Conservation (phyloP, 306 rosid species). For the Prunus kanzakura region DNA sequence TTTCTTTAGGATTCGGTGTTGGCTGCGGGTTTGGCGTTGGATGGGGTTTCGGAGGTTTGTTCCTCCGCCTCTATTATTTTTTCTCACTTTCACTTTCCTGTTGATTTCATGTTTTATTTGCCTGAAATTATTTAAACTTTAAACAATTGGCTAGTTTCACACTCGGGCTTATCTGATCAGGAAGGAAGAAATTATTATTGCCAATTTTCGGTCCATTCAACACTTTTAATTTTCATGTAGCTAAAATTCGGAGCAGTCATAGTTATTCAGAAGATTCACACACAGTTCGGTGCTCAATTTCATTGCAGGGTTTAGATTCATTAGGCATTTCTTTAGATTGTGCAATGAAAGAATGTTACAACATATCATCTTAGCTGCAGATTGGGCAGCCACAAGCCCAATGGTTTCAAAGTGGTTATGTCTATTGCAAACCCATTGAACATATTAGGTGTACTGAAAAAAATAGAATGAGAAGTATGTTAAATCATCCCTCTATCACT, state of each 20-base stretch:
- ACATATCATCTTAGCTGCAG: neutral
- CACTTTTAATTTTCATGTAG: neutral
- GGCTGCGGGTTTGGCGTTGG: slow-evolving; percentile 98
- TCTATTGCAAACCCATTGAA: too few species aligned
- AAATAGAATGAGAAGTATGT: too few species aligned
- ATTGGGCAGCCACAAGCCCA: neutral
- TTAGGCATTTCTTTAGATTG: neutral
- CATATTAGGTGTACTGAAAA: too few species aligned
- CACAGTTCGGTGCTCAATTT: neutral
- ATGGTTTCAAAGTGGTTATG: neutral
- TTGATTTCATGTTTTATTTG: neutral
- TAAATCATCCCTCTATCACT: too few species aligned
- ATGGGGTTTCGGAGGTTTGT: slow-evolving; percentile 97
- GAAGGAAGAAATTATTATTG: neutral
- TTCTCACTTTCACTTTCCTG: neutral
- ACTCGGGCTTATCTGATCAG: neutral
- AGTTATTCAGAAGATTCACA: neutral
- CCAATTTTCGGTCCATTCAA: too few species aligned
- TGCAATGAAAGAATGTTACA: neutral
- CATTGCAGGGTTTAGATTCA: neutral
- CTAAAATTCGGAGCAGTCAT: neutral
- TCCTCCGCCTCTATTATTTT: neutral
- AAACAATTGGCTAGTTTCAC: neutral
- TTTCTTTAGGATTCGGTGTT: slow-evolving; percentile 69
- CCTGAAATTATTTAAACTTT: neutral